Conservation (phyloP, 768 basidiomycete genomes). For the Amanita jacksonii region DNA sequence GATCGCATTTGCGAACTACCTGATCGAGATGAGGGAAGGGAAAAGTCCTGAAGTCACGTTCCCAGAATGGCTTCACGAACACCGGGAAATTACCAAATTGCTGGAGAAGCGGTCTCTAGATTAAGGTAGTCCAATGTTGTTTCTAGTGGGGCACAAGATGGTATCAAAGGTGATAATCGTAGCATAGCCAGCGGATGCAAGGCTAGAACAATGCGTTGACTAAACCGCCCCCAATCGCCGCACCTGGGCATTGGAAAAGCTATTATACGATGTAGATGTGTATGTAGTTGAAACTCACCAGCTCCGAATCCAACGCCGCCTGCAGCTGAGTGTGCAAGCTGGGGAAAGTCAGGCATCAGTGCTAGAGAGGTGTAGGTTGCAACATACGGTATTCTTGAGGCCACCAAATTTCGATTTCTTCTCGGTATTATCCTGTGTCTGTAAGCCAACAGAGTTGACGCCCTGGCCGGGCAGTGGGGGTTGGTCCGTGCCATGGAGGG, state of each 20-base stretch:
- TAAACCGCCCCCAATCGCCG: constrained; percentile 26
- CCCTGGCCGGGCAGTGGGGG: constrained; percentile 28
- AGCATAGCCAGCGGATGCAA: no score
- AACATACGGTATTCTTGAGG: constrained; percentile 47
- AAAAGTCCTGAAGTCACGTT: constrained; percentile 42
- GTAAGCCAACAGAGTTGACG: constrained; percentile 34
- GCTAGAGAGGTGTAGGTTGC: not conserved
- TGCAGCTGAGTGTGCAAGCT: constrained; percentile 52
- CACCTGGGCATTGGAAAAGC: constrained; percentile 12
- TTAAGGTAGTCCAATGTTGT: constrained; percentile 16
- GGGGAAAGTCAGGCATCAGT: not conserved
- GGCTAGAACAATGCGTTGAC: constrained; percentile 24
- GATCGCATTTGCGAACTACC: constrained; percentile 91
- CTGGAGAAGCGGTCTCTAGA: constrained; percentile 63
- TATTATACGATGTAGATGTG: not conserved
- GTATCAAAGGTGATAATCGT: not conserved
- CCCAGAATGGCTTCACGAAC: constrained; percentile 74
- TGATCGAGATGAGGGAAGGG: constrained; percentile 57
- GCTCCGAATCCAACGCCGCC: constrained; percentile 76
- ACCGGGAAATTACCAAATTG: constrained; percentile 75
- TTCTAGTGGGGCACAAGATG: not conserved
- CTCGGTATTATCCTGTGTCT: constrained; percentile 29
- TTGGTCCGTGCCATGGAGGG: constrained; percentile 27
- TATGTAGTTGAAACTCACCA: constrained; percentile 43
- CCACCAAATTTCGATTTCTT: constrained; percentile 54